These are phyloP conservation scores for Dryas integrifolia DNA, from an alignment of 331 rosid genomes.

Conservation along the genomic window DNA sequence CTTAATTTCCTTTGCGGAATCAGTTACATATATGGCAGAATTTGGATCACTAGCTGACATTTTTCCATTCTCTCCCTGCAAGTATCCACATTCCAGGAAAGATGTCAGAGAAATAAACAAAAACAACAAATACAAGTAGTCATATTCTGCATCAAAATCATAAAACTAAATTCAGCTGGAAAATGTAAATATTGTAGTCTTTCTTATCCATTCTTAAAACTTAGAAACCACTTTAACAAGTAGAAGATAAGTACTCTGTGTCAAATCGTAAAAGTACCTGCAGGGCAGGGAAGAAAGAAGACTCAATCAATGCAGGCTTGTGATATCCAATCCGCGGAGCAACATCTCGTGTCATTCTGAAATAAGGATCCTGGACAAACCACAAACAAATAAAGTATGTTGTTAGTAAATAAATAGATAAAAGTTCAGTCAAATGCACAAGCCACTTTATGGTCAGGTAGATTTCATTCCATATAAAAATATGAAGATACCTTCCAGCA, in stretches of 20 bases:
- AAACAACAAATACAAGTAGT: neutral
- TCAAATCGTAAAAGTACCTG: slow-evolving; percentile 56
- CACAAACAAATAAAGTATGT: slow-evolving; percentile 23
- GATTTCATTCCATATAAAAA: neutral
- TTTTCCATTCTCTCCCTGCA: slow-evolving; percentile 93
- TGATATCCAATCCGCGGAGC: slow-evolving; percentile 48
- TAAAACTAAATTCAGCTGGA: no score
- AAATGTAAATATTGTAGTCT: neutral
- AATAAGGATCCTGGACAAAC: slow-evolving; percentile 41
- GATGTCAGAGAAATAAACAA: neutral
- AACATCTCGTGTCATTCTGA: no score
- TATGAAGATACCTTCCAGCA: no score
- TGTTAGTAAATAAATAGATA: neutral
- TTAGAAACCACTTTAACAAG: no score
- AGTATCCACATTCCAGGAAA: slow-evolving; percentile 27
- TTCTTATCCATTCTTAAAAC: neutral
- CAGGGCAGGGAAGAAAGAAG: slow-evolving; percentile 84
- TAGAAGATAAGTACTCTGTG: neutral
- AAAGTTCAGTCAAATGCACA: neutral
- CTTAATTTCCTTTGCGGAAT: slow-evolving; percentile 77
- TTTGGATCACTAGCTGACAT: slow-evolving; percentile 99
- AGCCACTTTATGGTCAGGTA: neutral
- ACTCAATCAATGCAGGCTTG: slow-evolving; percentile 86
- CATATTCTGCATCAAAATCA: neutral
- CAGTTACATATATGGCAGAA: slow-evolving; percentile 96